Base-by-base conservation (phyloP, 2,329 filamentous ascomycete species). In the Davidsoniella neocaledoniae region DNA sequence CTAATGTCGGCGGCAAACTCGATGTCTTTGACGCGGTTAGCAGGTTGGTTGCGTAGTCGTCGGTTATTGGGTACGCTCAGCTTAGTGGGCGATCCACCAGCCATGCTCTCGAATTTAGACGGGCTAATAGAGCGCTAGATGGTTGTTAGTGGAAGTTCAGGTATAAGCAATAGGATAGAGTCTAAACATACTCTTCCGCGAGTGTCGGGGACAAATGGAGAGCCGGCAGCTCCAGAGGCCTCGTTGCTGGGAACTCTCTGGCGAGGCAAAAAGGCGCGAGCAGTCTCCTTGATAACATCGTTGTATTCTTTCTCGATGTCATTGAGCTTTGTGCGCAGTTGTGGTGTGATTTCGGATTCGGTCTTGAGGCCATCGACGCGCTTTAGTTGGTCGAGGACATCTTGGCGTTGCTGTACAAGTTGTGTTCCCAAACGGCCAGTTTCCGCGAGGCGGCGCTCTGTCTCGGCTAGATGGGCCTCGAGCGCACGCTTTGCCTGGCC, bases 1-100 rank as follows among this genome's bases (percentile, higher is more conserved):
- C 87, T 95, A 59, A 98, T 95, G 61, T 98, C 90, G 46, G 91
- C 88, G n/a, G 90, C 91, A 60, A 98, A 94, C 58, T 95, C 87
- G 60, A 98, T 94, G 60, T 98, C 91, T 62, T 96, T 87, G 10
- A 94, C 81, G 47, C 88, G 80, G 61, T 81, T 91, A 8, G 83
- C 77, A 2, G 86, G 84, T 61, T 95, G 90, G 58, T 96, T 96
- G 50, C 91, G 77, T 61, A 91, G 76, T 62, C 88, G 91, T 57
- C 90, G 78, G 57, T 85, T 90, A 21, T 38, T 42, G 12, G 50
- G 87, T 7, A 91, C 84, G 58, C 74, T 83, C 55, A 94, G 72
- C 66, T 96, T 98, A 41, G 85, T 87, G 2, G 90, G 90, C 21
- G 90, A 95, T 52, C 78, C 81, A 7, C 82, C 83, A 41, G 85